phyloP scores from a whole-genome alignment of 257 asterid genomes.

The Solanum lycopersicoides region DNA sequence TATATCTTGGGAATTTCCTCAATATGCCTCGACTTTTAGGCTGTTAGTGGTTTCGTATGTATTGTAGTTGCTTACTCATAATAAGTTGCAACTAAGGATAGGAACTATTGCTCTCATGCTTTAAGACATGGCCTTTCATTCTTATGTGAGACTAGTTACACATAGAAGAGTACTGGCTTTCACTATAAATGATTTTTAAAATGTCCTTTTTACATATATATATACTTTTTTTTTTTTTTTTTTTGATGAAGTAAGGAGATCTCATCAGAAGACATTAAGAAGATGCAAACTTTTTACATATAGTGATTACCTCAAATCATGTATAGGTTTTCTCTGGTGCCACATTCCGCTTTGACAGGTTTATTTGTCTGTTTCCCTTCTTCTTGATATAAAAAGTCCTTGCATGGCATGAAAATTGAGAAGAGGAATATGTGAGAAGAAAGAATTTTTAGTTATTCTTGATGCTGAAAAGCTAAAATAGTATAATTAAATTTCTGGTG shows the following conservation, averaged over 20 bases:
- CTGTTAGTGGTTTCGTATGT: neutral
- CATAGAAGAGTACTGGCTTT: neutral
- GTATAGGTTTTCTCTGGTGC: neutral
- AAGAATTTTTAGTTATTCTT: neutral
- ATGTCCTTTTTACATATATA: neutral
- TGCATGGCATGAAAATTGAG: neutral
- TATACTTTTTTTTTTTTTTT: too few relatives aligned
- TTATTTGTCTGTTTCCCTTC: neutral
- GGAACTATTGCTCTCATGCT: neutral
- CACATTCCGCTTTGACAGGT: neutral
- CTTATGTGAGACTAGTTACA: neutral
- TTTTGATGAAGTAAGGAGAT: too few relatives aligned
- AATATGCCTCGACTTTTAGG: neutral
- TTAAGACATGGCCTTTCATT: neutral
- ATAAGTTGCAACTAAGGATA: neutral
- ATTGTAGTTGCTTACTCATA: neutral
- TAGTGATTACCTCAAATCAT: neutral
- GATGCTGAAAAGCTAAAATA: neutral
- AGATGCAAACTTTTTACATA: neutral
- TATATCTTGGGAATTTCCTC: neutral
- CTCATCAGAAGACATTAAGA: too few relatives aligned
- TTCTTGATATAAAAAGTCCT: neutral
- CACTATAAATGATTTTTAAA: neutral
- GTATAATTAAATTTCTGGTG: neutral
- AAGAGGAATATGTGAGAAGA: neutral